Conservation (phyloP, 805 yeast species). For the Peterozyma toletana region DNA sequence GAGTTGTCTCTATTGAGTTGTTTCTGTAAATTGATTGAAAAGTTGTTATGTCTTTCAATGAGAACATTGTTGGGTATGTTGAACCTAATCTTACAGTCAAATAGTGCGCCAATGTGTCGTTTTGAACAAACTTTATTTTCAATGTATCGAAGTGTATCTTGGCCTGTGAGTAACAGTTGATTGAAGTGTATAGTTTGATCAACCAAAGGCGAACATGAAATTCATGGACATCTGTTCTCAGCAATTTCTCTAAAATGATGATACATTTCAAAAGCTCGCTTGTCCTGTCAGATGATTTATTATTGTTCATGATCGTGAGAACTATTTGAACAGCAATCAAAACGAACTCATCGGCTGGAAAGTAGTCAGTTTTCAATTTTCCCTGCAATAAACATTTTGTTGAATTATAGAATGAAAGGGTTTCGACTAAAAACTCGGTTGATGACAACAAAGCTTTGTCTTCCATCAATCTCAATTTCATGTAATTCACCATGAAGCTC, state of each 20-base stretch:
- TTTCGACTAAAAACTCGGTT: slow-evolving; percentile 19
- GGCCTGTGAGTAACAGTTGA: slow-evolving; percentile 51
- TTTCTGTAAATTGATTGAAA: slow-evolving; percentile 46
- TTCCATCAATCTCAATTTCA: slow-evolving; percentile 34
- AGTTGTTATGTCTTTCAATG: slow-evolving; percentile 24
- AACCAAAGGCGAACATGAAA: slow-evolving; percentile 69
- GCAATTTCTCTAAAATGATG: slow-evolving; percentile 50
- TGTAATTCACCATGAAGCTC: slow-evolving; percentile 20
- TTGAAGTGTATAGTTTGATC: slow-evolving; percentile 47
- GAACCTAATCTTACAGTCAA: slow-evolving; percentile 41
- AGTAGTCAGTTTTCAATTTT: slow-evolving; percentile 61
- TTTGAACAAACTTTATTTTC: slow-evolving; percentile 68
- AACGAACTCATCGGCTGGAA: slow-evolving; percentile 59
- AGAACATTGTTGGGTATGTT: slow-evolving; percentile 32
- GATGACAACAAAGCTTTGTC: slow-evolving; percentile 10
- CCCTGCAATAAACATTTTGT: slow-evolving; percentile 26
- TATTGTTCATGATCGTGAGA: slow-evolving; percentile 9
- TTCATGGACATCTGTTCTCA: slow-evolving; percentile 57
- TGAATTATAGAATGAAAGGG: slow-evolving; percentile 30
- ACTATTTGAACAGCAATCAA: slow-evolving; percentile 42
- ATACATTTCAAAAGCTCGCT: slow-evolving; percentile 30
- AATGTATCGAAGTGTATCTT: slow-evolving; percentile 41
- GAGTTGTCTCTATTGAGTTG: slow-evolving; percentile 41
- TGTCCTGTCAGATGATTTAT: slow-evolving; percentile 9
- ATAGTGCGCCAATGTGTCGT: slow-evolving; percentile 58